Evolutionary conservation across 768 basidiomycete genomes (phyloP), one percentile per base, ranked within the genome.

Genomic region (Russula foetens): DNA sequence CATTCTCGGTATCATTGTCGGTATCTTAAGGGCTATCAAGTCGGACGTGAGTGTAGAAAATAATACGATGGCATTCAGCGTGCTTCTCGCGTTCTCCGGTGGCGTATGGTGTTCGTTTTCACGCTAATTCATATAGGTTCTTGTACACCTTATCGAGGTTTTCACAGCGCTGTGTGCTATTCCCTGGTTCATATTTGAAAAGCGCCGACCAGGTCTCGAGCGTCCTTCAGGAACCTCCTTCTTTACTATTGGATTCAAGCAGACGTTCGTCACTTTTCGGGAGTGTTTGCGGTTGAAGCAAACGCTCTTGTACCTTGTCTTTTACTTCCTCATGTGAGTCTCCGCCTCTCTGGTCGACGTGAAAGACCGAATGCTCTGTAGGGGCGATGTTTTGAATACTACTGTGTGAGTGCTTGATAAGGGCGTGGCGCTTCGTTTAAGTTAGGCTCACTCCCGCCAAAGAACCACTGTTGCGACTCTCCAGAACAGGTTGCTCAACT

Each of bases 331-430:
- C 28, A 87, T 90, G 85, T 84, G 66, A 56, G 84, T 74, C 47
- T 6, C 33, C 14, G 17, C 39, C 7, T 24, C 6, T 44, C n/a
- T 46, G 9, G 44, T 2, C 31, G 15, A 12, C 11, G 15, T 5
- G 6, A 45, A 8, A 23, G 14, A 8, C 23, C 26, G 38, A 23
- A 53, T 29, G 43, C 19, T 44, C 23, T 2, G 15, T 58, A 87
- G 85, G 85, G 86, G 86, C 29, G 86, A 88, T 68, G 84, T 87
- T 2, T 70, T 88, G 43, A 88, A 88, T 67, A 88, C 88, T 0
- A 83, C 85, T 41, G 84, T 88, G 86, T 88, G 71, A 39, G 79
- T 66, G 31, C 11, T n/a, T 23, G 12, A 11, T 23, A 7, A 15
- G 38, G 19, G n/a, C 17, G 23, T 11, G 31, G n/a, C 31, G 62